Base-by-base conservation (phyloP, 805 yeast species). In the Candida incommunis region DNA sequence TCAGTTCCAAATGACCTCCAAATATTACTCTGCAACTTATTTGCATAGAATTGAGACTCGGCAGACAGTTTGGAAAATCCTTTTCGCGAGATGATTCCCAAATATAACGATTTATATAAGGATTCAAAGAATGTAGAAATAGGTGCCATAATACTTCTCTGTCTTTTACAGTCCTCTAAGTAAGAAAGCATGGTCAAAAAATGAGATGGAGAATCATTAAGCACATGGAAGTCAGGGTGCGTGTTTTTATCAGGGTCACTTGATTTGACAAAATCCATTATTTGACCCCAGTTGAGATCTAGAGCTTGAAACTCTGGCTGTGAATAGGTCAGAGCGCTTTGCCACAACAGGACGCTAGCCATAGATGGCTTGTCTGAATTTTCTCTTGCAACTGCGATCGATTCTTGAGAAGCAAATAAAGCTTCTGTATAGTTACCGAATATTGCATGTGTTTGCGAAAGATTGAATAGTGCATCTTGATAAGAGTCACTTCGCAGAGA, bases 371-470 rank as follows among this genome's bases (percentile, higher is more conserved):
- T 69, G 59, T 88, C 95, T 49, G 78, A 78, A 53, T 81, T 80
- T 54, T 87, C 95, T 51, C 96, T 67, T 0, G 96, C 96, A 2
- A 87, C 86, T 4, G 82, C 69, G 2, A 86, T 81, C 0, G 96
- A 92, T 58, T 87, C 96, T 50, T 82, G 85, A 5, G 86, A 82
- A 1, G 94, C 80, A 50, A 80, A 70, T 13, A 85, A 58, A 0
- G 95, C 94, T 48, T 80, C 80, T 11, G 70, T 70, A 50, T 73
- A 72, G 46, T 78, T 76, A 23, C 78, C 77, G 57, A 81, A 82
- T 43, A 72, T 74, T 21, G 80, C 78, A 51, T 84, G 86, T 35
- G 83, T 62, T 0, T 82, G 69, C 0, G 92, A 94, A 42, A 81
- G 63, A 2, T 82, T 78, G 18, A 84, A 67, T 25, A 85, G 64